These are phyloP conservation scores for Elongisporangium anandrum DNA, from an alignment of 352 stramenopile genomes.

Conservation along the genomic window DNA sequence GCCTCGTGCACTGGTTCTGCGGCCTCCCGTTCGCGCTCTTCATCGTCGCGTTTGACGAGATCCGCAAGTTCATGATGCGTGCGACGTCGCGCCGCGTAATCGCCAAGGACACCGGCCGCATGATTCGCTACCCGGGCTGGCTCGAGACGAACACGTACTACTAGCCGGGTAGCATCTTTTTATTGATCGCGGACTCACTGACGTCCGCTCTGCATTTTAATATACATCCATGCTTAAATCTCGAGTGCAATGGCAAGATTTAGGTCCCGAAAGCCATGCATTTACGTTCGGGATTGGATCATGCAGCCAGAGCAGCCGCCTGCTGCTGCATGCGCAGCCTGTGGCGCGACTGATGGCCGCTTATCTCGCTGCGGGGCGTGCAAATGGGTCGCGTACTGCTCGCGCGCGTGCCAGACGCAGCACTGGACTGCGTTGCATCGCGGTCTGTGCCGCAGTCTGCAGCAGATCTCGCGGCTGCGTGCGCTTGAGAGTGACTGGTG, in stretches of 20 bases:
- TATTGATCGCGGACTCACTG: constrained; percentile 1
- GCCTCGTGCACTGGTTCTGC: constrained; percentile 90
- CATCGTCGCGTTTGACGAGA: constrained; percentile 89
- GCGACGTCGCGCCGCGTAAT: constrained; percentile 66
- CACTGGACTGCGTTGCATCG: constrained; percentile 48
- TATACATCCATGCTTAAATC: too few species aligned
- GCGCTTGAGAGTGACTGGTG: constrained; percentile 33
- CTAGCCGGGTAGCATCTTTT: constrained; percentile 34
- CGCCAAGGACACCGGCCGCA: constrained; percentile 76
- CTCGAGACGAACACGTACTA: constrained; percentile 90
- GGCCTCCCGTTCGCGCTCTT: constrained; percentile 87
- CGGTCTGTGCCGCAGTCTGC: constrained; percentile 22
- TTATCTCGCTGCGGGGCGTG: constrained; percentile 47
- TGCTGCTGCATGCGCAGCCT: constrained; percentile 10
- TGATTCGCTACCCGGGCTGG: constrained; percentile 82
- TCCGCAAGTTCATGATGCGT: constrained; percentile 89
- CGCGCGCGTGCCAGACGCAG: constrained; percentile 39
- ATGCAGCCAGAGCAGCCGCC: neutral
- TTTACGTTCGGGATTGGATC: too few species aligned
- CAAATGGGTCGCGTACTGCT: constrained; percentile 58
- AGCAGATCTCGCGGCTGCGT: constrained; percentile 16
- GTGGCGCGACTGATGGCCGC: constrained; percentile 6
- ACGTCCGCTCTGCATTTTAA: too few species aligned
- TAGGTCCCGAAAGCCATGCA: too few species aligned
- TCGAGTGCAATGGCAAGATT: too few species aligned